Conservation (phyloP, 2,329 filamentous ascomycete species). For the Colletotrichum caudatum region DNA sequence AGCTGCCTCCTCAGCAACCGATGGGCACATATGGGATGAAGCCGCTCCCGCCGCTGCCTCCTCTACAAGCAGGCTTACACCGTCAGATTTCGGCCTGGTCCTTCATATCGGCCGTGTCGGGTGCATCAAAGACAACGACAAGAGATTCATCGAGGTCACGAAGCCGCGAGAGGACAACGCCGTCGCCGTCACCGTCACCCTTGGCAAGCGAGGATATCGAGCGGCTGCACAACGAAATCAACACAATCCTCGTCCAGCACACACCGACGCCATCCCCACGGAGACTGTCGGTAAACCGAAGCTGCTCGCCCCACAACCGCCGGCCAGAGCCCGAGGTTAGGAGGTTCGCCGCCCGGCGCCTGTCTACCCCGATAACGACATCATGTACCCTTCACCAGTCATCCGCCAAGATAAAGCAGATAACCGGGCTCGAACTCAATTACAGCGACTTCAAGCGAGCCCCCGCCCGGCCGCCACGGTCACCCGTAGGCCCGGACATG, state of each 20-base stretch:
- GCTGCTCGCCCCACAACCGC: conserved; percentile 30
- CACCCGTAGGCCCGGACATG: background rate
- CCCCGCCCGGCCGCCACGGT: conserved; percentile 12
- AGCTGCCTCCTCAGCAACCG: conserved; percentile 42
- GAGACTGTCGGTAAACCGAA: conserved; percentile 26
- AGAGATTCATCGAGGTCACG: conserved; percentile 25
- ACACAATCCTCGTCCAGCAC: conserved; percentile 32
- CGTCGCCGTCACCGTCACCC: conserved; percentile 21
- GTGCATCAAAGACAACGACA: conserved; percentile 17
- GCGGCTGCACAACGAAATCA: conserved; percentile 32
- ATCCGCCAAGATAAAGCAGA: conserved; percentile 55
- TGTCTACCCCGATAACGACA: conserved; percentile 25
- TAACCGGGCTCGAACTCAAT: conserved; percentile 56
- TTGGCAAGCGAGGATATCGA: conserved; percentile 19
- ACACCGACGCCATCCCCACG: conserved; percentile 18
- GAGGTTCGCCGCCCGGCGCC: conserved; percentile 27
- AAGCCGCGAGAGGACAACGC: conserved; percentile 28
- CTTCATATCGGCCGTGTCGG: conserved; percentile 15
- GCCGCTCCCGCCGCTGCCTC: conserved; percentile 46
- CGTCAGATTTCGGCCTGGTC: conserved; percentile 31
- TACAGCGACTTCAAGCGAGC: conserved; percentile 14
- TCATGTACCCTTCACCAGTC: conserved; percentile 48
- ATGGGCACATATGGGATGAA: conserved; percentile 44
- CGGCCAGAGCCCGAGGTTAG: conserved; percentile 16
- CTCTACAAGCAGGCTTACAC: conserved; percentile 19